Percentiles rank a stretch among this genome's conserved stretches.
Conservation (phyloP, 352 stramenopile species). For the Phytophthora pistaciae region DNA sequence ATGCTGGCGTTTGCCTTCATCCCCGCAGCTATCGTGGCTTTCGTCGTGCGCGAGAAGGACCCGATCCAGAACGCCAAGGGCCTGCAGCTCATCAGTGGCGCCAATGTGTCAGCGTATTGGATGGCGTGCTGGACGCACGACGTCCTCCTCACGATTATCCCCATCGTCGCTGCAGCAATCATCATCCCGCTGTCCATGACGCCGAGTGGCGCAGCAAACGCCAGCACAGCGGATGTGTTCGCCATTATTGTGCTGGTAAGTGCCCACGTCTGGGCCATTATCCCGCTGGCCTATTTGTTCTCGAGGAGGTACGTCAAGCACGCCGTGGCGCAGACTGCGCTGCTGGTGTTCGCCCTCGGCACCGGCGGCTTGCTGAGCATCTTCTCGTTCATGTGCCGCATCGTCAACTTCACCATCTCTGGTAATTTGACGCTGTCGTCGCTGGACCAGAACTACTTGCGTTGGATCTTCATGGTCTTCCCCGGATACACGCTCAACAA, state of each 20-base stretch:
- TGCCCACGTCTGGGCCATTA: slow-evolving; percentile 53
- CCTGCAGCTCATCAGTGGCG: slow-evolving; percentile 73
- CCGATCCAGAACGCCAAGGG: slow-evolving; percentile 72
- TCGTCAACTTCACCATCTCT: slow-evolving; percentile 59
- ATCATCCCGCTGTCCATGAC: slow-evolving; percentile 47
- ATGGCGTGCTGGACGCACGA: slow-evolving; percentile 66
- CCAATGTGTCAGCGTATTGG: slow-evolving; percentile 68
- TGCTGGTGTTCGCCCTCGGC: slow-evolving; percentile 71
- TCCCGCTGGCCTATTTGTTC: slow-evolving; percentile 76
- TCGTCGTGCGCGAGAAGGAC: slow-evolving; percentile 73
- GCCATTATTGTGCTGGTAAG: slow-evolving; percentile 53
- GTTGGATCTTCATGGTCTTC: slow-evolving; percentile 80
- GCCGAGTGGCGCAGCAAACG: slow-evolving; percentile 22
- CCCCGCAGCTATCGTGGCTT: slow-evolving; percentile 67
- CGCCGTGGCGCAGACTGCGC: slow-evolving; percentile 63
- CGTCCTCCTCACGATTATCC: slow-evolving; percentile 44
- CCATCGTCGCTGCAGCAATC: slow-evolving; percentile 45
- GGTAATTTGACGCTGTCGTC: slow-evolving; percentile 56
- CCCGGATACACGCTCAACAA: slow-evolving; percentile 74
- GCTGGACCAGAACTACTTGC: slow-evolving; percentile 74
- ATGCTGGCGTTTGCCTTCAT: slow-evolving; percentile 81
- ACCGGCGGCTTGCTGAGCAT: slow-evolving; percentile 77
- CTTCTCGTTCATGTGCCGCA: slow-evolving; percentile 80
- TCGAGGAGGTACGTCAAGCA: slow-evolving; percentile 66
- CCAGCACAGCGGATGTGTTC: slow-evolving; percentile 40